Evolutionary conservation across 345 rosid genomes (phyloP), one percentile per base, ranked within the genome.

Genomic region (Arabis alpina): DNA sequence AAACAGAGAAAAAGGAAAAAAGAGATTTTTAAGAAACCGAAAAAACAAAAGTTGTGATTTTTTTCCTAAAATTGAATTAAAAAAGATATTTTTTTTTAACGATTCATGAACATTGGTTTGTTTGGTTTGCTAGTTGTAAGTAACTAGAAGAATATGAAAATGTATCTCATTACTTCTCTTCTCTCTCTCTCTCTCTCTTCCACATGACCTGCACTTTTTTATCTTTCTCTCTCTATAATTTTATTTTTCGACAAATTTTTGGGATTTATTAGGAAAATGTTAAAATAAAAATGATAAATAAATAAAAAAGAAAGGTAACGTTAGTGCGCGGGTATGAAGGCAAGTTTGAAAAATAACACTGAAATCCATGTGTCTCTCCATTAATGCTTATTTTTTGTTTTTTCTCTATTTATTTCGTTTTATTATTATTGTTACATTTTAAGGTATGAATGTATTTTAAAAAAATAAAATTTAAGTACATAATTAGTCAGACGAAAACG

Each of bases 241-340:
- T 56, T 40, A 48, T 13, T 65, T 63, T 62, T 50, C 2, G 19
- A 15, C 5, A 11, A 36, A 47, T 39, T 70, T 58, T 70, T 19
- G 8, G 23, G 49, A 49, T 25, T 58, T 24, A n/a, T n/a, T 34
- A 72, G 9, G 3, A 42, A 70, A 55, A 47, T 39, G 23, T 19
- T 19, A 27, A 68, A 45, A 44, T 6, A 13, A 77, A 47, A 39
- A 54, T 8, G n/a, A 12, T 28, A 23, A 6, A 37, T 32, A 36
- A 80, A 41, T 6, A 16, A 44, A 76, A 39, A 70, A 55, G 64
- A 52, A 75, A 59, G 60, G 59, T 80, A 84, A 84, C 85, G 84
- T 66, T 54, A 74, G 87, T 78, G 90, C 87, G 88, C 91, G 95
- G 90, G 85, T 76, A 71, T 82, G 90, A 79, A 62, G 75, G 68